phyloP scores from a whole-genome alignment of 2,329 filamentous ascomycete genomes.

The Talaromyces sp. region DNA sequence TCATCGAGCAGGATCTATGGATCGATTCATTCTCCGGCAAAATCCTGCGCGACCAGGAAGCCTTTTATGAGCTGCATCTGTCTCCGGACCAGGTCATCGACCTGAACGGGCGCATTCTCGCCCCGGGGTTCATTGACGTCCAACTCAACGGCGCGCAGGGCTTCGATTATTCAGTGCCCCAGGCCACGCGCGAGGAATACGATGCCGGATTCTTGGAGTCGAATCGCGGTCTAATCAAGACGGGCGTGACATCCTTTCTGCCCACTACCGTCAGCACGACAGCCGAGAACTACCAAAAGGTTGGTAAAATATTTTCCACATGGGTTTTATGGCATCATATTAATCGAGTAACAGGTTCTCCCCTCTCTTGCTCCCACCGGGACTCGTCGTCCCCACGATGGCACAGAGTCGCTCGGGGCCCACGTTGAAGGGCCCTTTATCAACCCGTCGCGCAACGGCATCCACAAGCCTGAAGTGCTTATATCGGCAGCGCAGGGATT shows the following conservation, averaged over 20 bases:
- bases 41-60: constrained; percentile 66
- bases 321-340: not conserved
- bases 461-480: constrained; percentile 73
- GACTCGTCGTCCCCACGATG: constrained; percentile 57
- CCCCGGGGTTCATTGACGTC: constrained; percentile 82
- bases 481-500: constrained; percentile 58
- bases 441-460: constrained; percentile 75
- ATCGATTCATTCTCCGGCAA: constrained; percentile 76
- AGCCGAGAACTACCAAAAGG: constrained; percentile 76
- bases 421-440: constrained; percentile 92
- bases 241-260: constrained; percentile 82
- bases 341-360: constrained; percentile 46
- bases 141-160: constrained; percentile 91
- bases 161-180: constrained; percentile 84
- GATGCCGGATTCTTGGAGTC: constrained; percentile 66
- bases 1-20: constrained; percentile 81
- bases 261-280: constrained; percentile 74
- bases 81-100: constrained; percentile 70
- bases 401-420: constrained; percentile 81
- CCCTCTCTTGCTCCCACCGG: constrained; percentile 74
- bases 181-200: constrained; percentile 61
- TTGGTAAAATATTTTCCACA: constrained; percentile 22
- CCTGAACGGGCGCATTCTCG: constrained; percentile 75
- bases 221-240: constrained; percentile 67
- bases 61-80: constrained; percentile 46